Evolutionary conservation across 2,329 filamentous ascomycete genomes (phyloP), one percentile per base, ranked within the genome.

Genomic region (Colletotrichum tofieldiae): DNA sequence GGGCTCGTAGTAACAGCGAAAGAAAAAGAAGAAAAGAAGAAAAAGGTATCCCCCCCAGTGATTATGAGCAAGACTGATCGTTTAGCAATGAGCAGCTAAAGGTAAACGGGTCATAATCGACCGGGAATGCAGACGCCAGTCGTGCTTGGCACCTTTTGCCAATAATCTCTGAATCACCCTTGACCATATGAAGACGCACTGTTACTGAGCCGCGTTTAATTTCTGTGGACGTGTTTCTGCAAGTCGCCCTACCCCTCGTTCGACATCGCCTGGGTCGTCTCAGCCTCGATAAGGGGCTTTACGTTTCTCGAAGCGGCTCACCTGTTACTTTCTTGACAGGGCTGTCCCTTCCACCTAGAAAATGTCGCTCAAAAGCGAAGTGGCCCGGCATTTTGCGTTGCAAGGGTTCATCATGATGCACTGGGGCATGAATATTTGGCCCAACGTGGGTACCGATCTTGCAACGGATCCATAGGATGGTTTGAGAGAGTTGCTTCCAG

Each of bases 241-340:
- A 37, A 11, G n/a, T 3, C 16, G 3, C 16, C 45, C n/a, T 51
- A 16, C 32, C 35, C 32, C 45, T 39, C 35, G 1, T 29, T 26
- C 23, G 18, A 35, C 45, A 41, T 32, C 23, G 20, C 29, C 32
- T 41, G 18, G 20, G 20, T 14, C 39, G n/a, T 63, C 32, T 51
- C 32, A 62, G 60, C 39, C 35, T 29, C 11, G 23, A 29, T 9
- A 39, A 37, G 45, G 60, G 60, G 45, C 9, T 63, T 26, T 63
- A 18, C 32, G n/a, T 32, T 52, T 41, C n/a, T 37, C n/a, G 47
- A 20, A 29, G 23, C 32, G 60, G 47, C 23, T 41, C 16, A 26
- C 20, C n/a, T 26, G 35, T n/a, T 14, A 26, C n/a, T 29, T 6
- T 62, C 23, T 18, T 54, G 37, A 12, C 61, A 55, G 47, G 49